phyloP scores from a whole-genome alignment of 1,284 basidiomycete species.

The Malassezia brasiliensis region DNA sequence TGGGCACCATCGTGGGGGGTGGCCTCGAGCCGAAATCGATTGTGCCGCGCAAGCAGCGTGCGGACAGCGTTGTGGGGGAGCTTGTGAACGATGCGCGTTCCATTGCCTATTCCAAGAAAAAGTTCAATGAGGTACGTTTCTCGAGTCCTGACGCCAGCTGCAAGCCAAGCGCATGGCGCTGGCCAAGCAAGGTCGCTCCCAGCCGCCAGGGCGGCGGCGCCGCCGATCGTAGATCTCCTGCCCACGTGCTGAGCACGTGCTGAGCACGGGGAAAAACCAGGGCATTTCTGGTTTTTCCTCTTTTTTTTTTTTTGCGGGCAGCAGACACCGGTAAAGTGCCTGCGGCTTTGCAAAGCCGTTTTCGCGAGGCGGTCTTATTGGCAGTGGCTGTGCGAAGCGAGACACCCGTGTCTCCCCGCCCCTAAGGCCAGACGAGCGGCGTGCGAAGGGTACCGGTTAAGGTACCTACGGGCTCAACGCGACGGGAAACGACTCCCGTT shows the following conservation, averaged over 20 bases:
- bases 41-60: slow-evolving; percentile 62
- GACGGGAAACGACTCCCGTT: not conserved
- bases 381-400: not conserved
- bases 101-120: slow-evolving; percentile 80
- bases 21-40: slow-evolving; percentile 65
- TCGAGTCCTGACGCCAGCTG: slow-evolving; percentile 1
- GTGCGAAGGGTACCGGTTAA: not conserved
- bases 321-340: not conserved
- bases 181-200: not conserved
- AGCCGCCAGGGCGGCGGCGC: slow-evolving; percentile 3
- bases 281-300: slow-evolving; percentile 1
- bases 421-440: not conserved
- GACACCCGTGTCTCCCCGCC: slow-evolving; percentile 6
- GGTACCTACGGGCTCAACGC: not conserved
- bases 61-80: slow-evolving; percentile 75
- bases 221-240: not conserved
- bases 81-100: slow-evolving; percentile 77
- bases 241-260: slow-evolving; percentile 1
- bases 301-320: slow-evolving; percentile 2
- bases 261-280: not conserved
- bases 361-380: not conserved
- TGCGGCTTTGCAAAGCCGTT: not conserved
- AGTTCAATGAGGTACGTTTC: slow-evolving; percentile 65
- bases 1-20: slow-evolving; percentile 75
- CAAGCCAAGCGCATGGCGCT: slow-evolving; percentile 12